Conservation (phyloP, 2,329 filamentous ascomycete species). For the Colletotrichum sp. region DNA sequence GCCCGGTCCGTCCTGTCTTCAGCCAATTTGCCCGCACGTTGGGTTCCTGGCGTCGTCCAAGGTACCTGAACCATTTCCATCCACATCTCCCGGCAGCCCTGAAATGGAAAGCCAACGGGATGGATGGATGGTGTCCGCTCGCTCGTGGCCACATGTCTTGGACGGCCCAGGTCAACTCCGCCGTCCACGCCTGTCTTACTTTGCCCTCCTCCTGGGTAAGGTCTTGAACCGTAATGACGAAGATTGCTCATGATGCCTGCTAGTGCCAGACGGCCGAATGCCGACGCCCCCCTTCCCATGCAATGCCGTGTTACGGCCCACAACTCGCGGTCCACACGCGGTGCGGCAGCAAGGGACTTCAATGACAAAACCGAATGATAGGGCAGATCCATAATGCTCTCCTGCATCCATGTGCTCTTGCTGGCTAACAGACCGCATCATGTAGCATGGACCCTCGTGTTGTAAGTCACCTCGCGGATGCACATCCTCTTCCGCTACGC, state of each 20-base stretch:
- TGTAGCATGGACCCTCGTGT: neutral
- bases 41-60: neutral
- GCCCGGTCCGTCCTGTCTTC: conserved; percentile 2
- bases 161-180: neutral
- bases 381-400: neutral
- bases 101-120: neutral
- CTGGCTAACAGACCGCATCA: neutral
- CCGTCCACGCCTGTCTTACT: neutral
- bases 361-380: neutral
- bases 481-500: neutral
- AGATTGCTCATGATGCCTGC: neutral
- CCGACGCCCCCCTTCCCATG: neutral
- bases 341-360: neutral
- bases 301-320: conserved; percentile 1
- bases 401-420: neutral
- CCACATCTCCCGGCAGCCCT: neutral
- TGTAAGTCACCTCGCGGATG: neutral
- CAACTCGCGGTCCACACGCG: neutral
- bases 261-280: neutral
- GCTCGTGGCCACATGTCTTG: neutral
- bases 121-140: neutral
- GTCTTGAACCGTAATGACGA: conserved; percentile 7
- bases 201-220: neutral
- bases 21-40: neutral
- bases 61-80: neutral